These are phyloP conservation scores for Ophiostoma tasmaniense DNA, from an alignment of 2,329 filamentous ascomycete species.

Conservation along the genomic window DNA sequence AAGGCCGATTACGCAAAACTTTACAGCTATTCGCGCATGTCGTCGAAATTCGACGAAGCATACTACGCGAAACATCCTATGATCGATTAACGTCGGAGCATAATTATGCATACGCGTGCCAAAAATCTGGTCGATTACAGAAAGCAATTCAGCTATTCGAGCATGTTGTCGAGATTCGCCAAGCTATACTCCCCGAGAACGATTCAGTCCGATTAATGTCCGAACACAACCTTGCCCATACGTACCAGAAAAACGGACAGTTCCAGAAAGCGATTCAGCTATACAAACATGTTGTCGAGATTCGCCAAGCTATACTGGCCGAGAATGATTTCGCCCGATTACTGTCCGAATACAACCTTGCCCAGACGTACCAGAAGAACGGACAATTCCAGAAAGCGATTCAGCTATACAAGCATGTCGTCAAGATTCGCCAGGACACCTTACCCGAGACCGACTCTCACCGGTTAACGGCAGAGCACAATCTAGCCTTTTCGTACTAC, in stretches of 20 bases:
- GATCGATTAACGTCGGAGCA: no score
- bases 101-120: neutral
- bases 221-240: neutral
- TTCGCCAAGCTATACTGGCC: neutral
- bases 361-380: neutral
- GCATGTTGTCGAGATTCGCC: neutral
- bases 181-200: neutral
- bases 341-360: neutral
- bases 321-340: neutral
- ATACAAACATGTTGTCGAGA: neutral
- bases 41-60: no score
- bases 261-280: neutral
- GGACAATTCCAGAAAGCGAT: neutral
- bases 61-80: no score
- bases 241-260: neutral
- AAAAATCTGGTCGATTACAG: neutral
- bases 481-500: neutral
- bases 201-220: neutral
- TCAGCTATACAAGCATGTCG: neutral
- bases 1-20: no score
- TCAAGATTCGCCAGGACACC: neutral
- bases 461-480: neutral
- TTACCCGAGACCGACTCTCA: neutral
- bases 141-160: neutral
- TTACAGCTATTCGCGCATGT: no score